Conservation (phyloP, 306 rosid genomes). For the Crataegus laevigata region DNA sequence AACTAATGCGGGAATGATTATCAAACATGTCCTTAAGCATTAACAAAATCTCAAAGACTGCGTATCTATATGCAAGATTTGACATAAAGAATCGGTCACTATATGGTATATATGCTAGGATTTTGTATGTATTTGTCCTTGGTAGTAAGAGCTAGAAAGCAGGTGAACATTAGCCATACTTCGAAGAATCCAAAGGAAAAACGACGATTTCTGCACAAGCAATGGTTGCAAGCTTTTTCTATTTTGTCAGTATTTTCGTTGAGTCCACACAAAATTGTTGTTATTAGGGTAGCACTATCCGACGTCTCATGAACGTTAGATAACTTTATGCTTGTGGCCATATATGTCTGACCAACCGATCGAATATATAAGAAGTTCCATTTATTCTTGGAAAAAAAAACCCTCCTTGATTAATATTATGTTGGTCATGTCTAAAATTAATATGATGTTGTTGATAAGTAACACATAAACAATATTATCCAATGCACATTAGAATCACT, state of each 20-base stretch:
- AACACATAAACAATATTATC: too few species aligned
- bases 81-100: too few species aligned
- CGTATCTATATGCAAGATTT: too few species aligned
- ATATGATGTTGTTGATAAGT: too few species aligned
- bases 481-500: too few species aligned
- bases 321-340: not conserved
- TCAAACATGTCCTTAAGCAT: too few species aligned
- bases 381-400: too few species aligned
- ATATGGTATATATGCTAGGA: too few species aligned
- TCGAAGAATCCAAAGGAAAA: conserved; percentile 12
- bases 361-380: not conserved
- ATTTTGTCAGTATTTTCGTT: not conserved
- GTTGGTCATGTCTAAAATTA: too few species aligned
- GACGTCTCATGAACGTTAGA: not conserved
- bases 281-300: not conserved
- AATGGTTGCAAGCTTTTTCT: not conserved
- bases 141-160: not conserved
- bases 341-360: not conserved
- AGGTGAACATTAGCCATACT: not conserved
- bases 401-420: too few species aligned
- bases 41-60: too few species aligned
- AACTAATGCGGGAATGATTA: too few species aligned
- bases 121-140: not conserved
- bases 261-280: not conserved
- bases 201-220: conserved; percentile 1